Evolutionary conservation across 495 filamentous ascomycete genomes (phyloP).

Genomic region (Astrocystis sublimbata): DNA sequence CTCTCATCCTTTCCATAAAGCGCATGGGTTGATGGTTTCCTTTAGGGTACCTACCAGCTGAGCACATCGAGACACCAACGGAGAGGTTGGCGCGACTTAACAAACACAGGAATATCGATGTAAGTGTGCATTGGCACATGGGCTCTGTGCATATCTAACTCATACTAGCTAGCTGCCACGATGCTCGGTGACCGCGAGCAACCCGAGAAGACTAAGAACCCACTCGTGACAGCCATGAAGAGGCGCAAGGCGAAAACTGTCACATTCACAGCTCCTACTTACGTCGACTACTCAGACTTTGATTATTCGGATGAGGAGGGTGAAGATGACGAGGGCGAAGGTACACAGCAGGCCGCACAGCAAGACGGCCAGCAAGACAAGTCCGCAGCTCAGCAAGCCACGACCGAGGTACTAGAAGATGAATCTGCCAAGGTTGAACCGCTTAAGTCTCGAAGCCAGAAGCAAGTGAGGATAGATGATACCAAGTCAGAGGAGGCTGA

Average conservation of each 20-base stretch:
- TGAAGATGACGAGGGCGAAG: conserved; percentile 58
- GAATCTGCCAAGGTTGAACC: conserved; percentile 53
- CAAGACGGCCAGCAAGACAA: conserved; percentile 34
- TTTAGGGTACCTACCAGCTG: conserved; percentile 89
- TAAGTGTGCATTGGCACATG: conserved; percentile 46
- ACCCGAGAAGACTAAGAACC: conserved; percentile 83
- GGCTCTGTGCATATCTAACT: conserved; percentile 16
- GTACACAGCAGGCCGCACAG: conserved; percentile 37
- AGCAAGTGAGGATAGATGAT: conserved; percentile 45
- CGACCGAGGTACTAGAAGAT: conserved; percentile 37
- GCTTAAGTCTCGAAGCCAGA: conserved; percentile 41
- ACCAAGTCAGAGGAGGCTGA: conserved; percentile 36
- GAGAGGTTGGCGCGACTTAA: conserved; percentile 91
- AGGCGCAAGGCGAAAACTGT: conserved; percentile 87
- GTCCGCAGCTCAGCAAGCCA: conserved; percentile 30
- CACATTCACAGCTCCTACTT: conserved; percentile 81
- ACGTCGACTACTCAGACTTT: conserved; percentile 85
- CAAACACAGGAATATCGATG: conserved; percentile 97
- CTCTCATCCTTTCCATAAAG: neutral
- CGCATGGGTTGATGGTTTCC: neutral
- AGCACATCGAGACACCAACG: conserved; percentile 98
- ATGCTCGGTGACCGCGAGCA: conserved; percentile 96
- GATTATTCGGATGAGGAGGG: conserved; percentile 93
- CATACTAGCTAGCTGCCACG: conserved; percentile 73
- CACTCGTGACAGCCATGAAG: conserved; percentile 85